phyloP scores from a whole-genome alignment of 352 stramenopile genomes.

The Globisporangium spiculum region DNA sequence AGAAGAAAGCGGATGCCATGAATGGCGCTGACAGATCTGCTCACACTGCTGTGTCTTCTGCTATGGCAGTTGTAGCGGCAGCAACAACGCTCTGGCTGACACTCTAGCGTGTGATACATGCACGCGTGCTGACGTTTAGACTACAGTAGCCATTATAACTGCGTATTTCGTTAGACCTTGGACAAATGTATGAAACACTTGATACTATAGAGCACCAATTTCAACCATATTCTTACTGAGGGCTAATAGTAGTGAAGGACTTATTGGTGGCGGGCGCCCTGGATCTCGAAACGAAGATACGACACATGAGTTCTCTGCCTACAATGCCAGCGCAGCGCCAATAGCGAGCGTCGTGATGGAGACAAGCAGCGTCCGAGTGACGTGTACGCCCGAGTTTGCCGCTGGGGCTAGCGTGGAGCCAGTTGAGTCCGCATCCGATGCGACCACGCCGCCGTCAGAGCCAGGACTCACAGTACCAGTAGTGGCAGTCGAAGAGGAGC shows the following conservation, averaged over 20 bases:
- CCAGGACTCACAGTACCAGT: background rate
- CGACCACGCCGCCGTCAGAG: background rate
- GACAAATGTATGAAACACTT: background rate
- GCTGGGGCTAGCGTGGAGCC: background rate
- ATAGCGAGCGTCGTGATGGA: background rate
- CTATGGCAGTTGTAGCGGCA: background rate
- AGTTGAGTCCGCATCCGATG: background rate
- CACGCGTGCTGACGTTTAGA: too few relatives aligned
- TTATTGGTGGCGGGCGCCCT: too few relatives aligned
- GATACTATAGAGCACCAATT: background rate
- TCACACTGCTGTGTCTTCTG: background rate
- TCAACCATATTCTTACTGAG: background rate
- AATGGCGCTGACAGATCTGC: background rate
- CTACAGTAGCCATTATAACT: background rate
- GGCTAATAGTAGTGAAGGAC: background rate
- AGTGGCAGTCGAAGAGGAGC: background rate
- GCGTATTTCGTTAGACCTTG: background rate
- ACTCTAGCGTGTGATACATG: background rate
- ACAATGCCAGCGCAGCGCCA: background rate
- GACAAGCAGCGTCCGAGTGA: background rate
- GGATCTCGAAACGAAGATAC: background rate
- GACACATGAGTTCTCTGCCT: background rate
- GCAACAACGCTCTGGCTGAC: background rate
- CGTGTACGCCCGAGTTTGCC: background rate
- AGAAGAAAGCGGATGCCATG: constrained; percentile 43